Evolutionary conservation across 2,329 filamentous ascomycete species (phyloP), one percentile per base, ranked within the genome.

Genomic region (Teratosphaeria pseudoeucalypti): DNA sequence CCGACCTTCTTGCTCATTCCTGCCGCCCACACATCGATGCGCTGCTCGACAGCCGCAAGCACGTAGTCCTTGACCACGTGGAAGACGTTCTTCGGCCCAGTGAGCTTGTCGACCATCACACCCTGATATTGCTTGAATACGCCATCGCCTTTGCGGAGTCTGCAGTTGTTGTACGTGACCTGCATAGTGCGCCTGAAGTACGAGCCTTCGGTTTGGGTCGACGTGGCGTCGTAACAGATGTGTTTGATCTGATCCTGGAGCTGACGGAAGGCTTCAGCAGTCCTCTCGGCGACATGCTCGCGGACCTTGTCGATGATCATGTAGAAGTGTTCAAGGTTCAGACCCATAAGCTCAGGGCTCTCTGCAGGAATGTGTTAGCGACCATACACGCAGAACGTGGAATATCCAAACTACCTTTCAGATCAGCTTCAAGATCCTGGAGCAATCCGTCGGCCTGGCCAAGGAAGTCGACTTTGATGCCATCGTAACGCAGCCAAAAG

Each of bases 51-150:
- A 14, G 26, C 39, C 11, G 19, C 55, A 14, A 27, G 26, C 1
- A 37, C 55, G 19, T 49, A 12, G 19, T 57, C 49, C 34, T 2
- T 43, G 37, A 57, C 55, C 5, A 23, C 59, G 32, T 19, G 53
- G 32, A 34, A 63, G 23, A 57, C 55, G 39, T 43, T 52, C 26
- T 54, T 54, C 14, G 53, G 53, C 4, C 53, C 53, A 37, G 53
- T 54, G 14, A 54, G 34, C 53, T 54, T 54, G 6, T 54, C 27
- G 14, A 32, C 11, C 27, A 54, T 54, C 12, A 54, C 34, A 10
- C 34, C 12, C 26, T 54, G 27, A 34, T n/a, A n/a, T 9, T 37
- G 27, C 27, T 54, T 54, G 53, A 54, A 54, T 3, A 54, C 53
- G 53, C 53, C 53, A 19, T 32, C 53, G 26, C 53, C 53, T n/a